These are phyloP conservation scores for Gonapodya prolifera DNA, from an alignment of 192 early-diverging fungal genomes.

Conservation along the genomic window DNA sequence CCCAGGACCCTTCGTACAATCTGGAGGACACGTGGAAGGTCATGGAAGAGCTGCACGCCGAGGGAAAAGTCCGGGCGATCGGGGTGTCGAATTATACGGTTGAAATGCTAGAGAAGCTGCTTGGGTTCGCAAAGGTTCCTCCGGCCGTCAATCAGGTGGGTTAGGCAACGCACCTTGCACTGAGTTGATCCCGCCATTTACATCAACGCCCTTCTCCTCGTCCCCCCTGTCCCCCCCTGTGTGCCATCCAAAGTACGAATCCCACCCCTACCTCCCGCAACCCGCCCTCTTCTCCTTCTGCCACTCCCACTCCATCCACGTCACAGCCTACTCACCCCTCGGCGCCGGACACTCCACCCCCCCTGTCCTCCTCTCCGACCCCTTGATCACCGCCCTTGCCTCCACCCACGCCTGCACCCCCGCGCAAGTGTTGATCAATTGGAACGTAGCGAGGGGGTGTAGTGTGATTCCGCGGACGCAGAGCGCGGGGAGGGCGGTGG, in stretches of 20 bases:
- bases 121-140: slow-evolving; percentile 46
- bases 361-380: too few relatives aligned
- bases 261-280: too few relatives aligned
- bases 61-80: slow-evolving; percentile 61
- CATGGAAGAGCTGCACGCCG: slow-evolving; percentile 66
- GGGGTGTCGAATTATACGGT: slow-evolving; percentile 71
- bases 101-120: slow-evolving; percentile 47
- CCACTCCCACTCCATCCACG: slow-evolving; percentile 47
- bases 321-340: slow-evolving; percentile 76
- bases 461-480: too few relatives aligned
- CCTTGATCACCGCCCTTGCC: too few relatives aligned
- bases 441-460: too few relatives aligned
- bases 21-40: slow-evolving; percentile 65
- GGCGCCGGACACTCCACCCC: too few relatives aligned
- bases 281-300: slow-evolving; percentile 61
- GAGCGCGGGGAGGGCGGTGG: too few relatives aligned
- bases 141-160: slow-evolving; percentile 67
- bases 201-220: too few relatives aligned
- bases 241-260: slow-evolving; percentile 74
- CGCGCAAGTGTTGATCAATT: too few relatives aligned
- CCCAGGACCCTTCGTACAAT: too few relatives aligned
- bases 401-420: too few relatives aligned
- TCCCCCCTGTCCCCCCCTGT: too few relatives aligned
- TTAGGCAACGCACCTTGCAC: background rate
- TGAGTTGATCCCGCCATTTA: background rate